Percentiles rank a stretch among this genome's conserved stretches.
These are phyloP conservation scores for Solanum tarijense DNA, from an alignment of 257 asterid genomes.

Conservation along the genomic window DNA sequence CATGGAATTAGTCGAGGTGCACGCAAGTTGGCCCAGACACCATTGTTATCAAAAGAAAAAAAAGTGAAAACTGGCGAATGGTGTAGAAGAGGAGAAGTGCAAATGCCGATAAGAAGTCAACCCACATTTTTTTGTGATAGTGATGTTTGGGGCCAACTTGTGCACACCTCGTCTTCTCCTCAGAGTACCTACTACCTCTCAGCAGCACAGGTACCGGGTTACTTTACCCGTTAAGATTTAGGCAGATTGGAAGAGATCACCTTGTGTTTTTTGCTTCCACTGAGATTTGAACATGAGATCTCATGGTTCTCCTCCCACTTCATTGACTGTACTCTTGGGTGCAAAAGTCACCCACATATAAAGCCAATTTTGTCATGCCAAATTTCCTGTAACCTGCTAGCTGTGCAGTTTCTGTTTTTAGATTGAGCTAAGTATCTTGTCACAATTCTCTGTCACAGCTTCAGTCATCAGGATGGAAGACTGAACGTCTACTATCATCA, in stretches of 20 bases:
- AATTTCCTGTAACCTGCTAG: background rate
- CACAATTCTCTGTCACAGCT: constrained; percentile 41
- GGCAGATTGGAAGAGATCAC: background rate
- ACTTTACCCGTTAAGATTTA: background rate
- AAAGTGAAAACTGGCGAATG: background rate
- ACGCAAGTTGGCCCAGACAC: background rate
- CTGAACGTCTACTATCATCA: constrained; percentile 76
- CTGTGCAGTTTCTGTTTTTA: background rate
- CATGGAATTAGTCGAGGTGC: background rate
- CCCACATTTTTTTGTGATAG: background rate
- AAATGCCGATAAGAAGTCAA: background rate
- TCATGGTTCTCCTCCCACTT: background rate
- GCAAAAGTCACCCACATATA: background rate
- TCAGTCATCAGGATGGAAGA: constrained; percentile 70
- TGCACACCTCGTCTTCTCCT: background rate
- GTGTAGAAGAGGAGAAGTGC: background rate
- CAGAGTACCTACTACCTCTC: background rate
- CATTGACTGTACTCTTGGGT: background rate
- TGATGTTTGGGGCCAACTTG: background rate
- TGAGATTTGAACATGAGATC: background rate
- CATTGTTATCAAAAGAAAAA: background rate
- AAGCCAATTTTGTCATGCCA: background rate
- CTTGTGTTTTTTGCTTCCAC: background rate
- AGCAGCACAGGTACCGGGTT: background rate
- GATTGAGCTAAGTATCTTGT: background rate